Evolutionary conservation across 2,329 filamentous ascomycete species (phyloP), one percentile per base, ranked within the genome.

Genomic region (Penicillium sp.): DNA sequence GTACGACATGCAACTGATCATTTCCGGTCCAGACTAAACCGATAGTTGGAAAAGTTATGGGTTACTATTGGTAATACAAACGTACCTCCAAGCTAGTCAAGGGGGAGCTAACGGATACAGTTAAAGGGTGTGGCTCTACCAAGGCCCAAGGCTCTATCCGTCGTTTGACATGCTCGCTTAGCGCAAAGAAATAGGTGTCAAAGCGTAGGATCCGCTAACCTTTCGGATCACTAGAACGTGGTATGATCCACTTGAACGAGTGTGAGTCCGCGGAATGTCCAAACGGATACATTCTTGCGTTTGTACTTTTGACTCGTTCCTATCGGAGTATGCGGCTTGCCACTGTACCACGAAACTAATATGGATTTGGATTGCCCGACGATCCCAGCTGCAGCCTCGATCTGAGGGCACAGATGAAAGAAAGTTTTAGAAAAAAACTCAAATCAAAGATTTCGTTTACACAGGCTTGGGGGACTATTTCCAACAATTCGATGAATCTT

Each of bases 121-220:
- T 42, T 42, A 6, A 31, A 31, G 4, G 29, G 29, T 11, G 5
- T 2, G 2, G n/a, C 1, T 25, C 42, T 23, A 44, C 49, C 48
- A 53, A 53, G 25, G n/a, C 18, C 45, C 27, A 54, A 54, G 33
- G 33, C 49, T 43, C 20, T 23, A 41, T 47, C 55, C 47, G 53
- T 55, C 44, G 59, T 62, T 63, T 62, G 58, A 58, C 51, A 14
- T 51, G 29, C 22, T 27, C 26, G n/a, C 1, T 49, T 48, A 15
- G 45, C 45, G 23, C n/a, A 11, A 29, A 31, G n/a, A n/a, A 12
- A 12, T 26, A 11, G 33, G 12, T 22, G 35, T 31, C 26, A 33
- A 33, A 41, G 25, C 35, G 26, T 15, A 56, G 53, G 29, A 31
- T 12, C 12, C 54, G 22, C 23, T 35, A 42, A 49, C 50, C 43